Conservation (phyloP, 345 rosid genomes). For the Carallia pectinifolia region DNA sequence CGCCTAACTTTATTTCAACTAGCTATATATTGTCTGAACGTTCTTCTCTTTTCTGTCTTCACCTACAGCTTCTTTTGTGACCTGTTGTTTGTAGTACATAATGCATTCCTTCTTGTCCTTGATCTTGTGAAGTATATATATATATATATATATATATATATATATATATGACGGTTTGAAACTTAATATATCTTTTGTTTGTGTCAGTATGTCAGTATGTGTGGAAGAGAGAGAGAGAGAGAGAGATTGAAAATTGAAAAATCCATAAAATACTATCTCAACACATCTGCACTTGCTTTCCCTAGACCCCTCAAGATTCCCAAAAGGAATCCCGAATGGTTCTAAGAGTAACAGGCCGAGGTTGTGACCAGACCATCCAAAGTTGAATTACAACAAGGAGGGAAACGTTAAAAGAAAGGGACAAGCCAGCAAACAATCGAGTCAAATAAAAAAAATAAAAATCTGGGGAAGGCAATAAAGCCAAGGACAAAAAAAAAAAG, state of each 20-base stretch:
- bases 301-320: constrained; percentile 40
- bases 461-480: constrained; percentile 8
- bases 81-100: not conserved
- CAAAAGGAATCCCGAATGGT: constrained; percentile 30
- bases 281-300: constrained; percentile 49
- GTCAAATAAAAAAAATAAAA: not conserved
- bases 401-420: not conserved
- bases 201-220: not conserved
- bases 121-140: no score
- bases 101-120: no score
- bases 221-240: not conserved
- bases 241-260: not conserved
- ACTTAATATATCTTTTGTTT: no score
- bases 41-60: constrained; percentile 14
- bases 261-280: constrained; percentile 22
- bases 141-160: no score
- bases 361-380: constrained; percentile 41
- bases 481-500: not conserved
- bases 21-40: not conserved
- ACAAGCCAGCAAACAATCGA: constrained; percentile 13
- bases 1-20: not conserved
- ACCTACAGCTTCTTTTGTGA: not conserved
- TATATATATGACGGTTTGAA: no score
- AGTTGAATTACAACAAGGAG: constrained; percentile 1
- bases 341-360: constrained; percentile 53